Percentiles rank a stretch among this genome's conserved stretches.
phyloP scores from a whole-genome alignment of 106 monocot genomes.

The Amphibolis antarctica region DNA sequence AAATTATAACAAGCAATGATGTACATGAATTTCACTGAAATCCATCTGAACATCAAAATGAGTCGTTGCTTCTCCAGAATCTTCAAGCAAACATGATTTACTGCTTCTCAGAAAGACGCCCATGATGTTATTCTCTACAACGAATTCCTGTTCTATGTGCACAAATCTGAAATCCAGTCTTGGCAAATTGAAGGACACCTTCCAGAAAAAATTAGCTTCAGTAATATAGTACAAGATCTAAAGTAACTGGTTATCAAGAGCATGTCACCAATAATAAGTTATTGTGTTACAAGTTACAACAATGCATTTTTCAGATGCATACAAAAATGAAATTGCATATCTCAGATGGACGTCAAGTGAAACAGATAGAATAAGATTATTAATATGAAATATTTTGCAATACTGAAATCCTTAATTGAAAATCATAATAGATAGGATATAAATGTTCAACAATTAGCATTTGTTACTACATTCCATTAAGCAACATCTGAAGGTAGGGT shows the following conservation, averaged over 20 bases:
- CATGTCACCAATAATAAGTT: not conserved
- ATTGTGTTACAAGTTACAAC: not conserved
- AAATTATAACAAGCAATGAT: conserved; percentile 5
- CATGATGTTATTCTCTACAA: conserved; percentile 54
- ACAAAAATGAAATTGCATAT: too few species aligned
- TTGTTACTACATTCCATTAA: too few species aligned
- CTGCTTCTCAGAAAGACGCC: conserved; percentile 53
- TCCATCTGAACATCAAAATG: conserved; percentile 76
- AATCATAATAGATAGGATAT: too few species aligned
- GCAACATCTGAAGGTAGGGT: too few species aligned
- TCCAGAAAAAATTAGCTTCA: conserved; percentile 36
- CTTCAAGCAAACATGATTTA: conserved; percentile 41
- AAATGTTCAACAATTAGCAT: too few species aligned
- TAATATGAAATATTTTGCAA: too few species aligned
- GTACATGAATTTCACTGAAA: conserved; percentile 92
- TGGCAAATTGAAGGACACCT: conserved; percentile 94
- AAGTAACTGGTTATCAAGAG: not conserved
- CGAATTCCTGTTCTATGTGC: conserved; percentile 37
- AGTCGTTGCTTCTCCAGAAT: conserved; percentile 55
- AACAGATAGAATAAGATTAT: too few species aligned
- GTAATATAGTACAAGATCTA: not conserved
- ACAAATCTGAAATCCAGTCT: conserved; percentile 70
- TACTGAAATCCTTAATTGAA: too few species aligned
- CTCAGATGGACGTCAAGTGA: too few species aligned
- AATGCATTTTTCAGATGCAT: too few species aligned